Evolutionary conservation across 148 eudicot genomes (phyloP).

Genomic region (Amaranthus hypochondriacus): DNA sequence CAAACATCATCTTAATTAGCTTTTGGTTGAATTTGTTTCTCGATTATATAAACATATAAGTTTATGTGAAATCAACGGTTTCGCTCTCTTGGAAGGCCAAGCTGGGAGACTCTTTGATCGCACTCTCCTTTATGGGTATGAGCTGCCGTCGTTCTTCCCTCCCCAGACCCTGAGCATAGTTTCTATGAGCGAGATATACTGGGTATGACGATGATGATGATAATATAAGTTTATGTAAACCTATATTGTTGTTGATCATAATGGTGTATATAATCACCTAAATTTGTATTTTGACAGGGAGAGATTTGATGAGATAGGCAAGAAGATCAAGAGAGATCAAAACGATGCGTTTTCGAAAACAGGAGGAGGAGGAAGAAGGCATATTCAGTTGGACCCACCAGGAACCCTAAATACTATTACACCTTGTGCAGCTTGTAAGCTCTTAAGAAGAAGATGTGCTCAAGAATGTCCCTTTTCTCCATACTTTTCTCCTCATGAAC

Average conservation of each 20-base stretch:
- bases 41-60: no score
- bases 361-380: conserved; percentile 41
- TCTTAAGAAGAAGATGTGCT: conserved; percentile 58
- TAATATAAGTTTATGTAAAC: not conserved
- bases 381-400: conserved; percentile 21
- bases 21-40: no score
- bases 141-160: no score
- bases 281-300: conserved; percentile 38
- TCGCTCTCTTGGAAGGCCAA: no score
- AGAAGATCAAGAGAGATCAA: conserved; percentile 57
- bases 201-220: no score
- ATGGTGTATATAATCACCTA: not conserved
- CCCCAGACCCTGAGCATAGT: no score
- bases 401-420: conserved; percentile 54
- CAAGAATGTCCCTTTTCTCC: conserved; percentile 82
- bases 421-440: conserved; percentile 78
- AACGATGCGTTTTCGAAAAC: conserved; percentile 26
- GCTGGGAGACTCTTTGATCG: no score
- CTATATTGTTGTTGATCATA: not conserved
- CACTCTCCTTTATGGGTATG: no score
- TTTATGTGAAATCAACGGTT: no score
- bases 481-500: conserved; percentile 72
- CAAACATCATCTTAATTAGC: no score
- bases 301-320: conserved; percentile 60
- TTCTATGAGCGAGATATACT: no score